Base-by-base conservation (phyloP, 1,139 yeast genomes). In the Pichia sp. region DNA sequence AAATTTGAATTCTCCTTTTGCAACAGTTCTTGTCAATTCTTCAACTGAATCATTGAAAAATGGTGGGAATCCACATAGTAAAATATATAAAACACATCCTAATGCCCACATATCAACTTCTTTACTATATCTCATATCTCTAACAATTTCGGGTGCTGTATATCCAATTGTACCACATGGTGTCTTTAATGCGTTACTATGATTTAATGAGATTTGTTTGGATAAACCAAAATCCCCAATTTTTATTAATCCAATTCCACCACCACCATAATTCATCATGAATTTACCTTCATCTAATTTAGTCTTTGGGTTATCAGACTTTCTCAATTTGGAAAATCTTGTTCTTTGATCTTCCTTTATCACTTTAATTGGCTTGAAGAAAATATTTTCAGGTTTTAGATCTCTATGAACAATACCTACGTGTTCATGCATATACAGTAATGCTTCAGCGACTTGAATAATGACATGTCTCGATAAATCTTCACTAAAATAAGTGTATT, bases 81-180 rank as follows among this genome's bases (percentile, higher is more conserved):
- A 74, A 0, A 96, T 90, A 63, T 90, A 90, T 53, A 90, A 66
- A 9, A 90, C 94, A 67, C 97, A 90, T 1, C 97, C 97, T 47
- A 90, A 70, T 6, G 96, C 95, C 97, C 97, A 90, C 79, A 90
- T 85, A 64, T 90, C 97, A 20, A 90, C 97, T 44, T 89, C 78
- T 69, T 86, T 88, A 7, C 95, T 85, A 61, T 90, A 90, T 52
- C 79, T 76, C 66, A 87, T 88, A 62, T 85, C 94, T 60, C 78
- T 80, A 41, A 90, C 95, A 44, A 89, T 94, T 66, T 90, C 97
- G 0, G 97, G 97, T 0, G 96, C 96, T 2, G 97, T 87, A 63
- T 86, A 86, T 1, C 94, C 94, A 34, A 86, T 89, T 2, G 95
- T 86, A 37, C 96, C 96, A 63, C 95, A 88, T 0, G 95, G 95